A percentile compares a stretch with the other conserved stretches of the same genome.
These are phyloP conservation scores for Lactifluus piperatus DNA, from an alignment of 768 basidiomycete species.

Conservation along the genomic window DNA sequence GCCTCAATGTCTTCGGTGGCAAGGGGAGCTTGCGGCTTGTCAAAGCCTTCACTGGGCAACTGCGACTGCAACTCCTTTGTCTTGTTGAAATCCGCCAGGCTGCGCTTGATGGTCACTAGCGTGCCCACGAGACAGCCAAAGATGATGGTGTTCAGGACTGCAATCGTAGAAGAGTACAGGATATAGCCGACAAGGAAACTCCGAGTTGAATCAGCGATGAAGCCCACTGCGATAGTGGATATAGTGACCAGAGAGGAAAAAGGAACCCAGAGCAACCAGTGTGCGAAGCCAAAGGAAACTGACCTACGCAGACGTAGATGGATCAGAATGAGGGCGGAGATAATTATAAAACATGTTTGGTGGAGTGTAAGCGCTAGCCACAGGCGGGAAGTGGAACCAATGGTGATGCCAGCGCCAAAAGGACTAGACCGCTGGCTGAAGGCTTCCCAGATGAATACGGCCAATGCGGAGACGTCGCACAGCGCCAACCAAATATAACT, in stretches of 20 bases:
- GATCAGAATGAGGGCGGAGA: conserved; percentile 51
- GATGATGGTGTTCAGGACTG: conserved; percentile 40
- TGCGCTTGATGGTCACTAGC: conserved; percentile 55
- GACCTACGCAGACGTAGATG: conserved; percentile 65
- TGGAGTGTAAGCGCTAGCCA: conserved; percentile 62
- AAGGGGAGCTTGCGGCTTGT: conserved; percentile 54
- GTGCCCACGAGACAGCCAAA: conserved; percentile 57
- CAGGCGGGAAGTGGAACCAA: conserved; percentile 48
- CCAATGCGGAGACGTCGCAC: conserved; percentile 54
- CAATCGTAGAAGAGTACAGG: conserved; percentile 47
- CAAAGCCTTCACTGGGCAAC: conserved; percentile 35
- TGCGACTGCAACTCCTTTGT: conserved; percentile 31
- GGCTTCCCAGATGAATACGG: conserved; percentile 59
- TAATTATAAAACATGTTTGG: conserved; percentile 58
- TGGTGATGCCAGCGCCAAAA: conserved; percentile 29
- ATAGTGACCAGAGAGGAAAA: conserved; percentile 43
- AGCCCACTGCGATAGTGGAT: conserved; percentile 51
- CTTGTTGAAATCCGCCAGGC: conserved; percentile 47
- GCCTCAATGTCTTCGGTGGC: conserved; percentile 65
- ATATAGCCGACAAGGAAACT: conserved; percentile 54
- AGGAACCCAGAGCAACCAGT: conserved; percentile 71
- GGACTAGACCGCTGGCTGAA: conserved; percentile 43
- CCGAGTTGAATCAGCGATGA: conserved; percentile 44
- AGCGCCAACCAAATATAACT: conserved; percentile 65
- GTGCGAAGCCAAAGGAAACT: conserved; percentile 56